A percentile compares a stretch with the other conserved stretches of the same genome.
These are phyloP conservation scores for Colletotrichum sp. DNA, from an alignment of 2,329 filamentous ascomycete species.

Conservation along the genomic window DNA sequence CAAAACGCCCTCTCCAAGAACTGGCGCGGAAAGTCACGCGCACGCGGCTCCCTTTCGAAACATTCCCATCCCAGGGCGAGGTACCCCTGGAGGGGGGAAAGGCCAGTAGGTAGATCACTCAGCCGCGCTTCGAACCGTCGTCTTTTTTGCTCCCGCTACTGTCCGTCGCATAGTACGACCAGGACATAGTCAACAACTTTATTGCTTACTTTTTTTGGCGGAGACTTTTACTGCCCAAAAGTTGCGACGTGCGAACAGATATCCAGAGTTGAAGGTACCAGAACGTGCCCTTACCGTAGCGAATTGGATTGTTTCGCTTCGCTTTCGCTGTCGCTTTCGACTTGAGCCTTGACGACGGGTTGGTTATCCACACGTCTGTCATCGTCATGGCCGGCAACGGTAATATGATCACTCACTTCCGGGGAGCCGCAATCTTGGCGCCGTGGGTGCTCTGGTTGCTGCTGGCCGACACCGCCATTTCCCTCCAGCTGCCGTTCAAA, in stretches of 20 bases:
- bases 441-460: constrained; percentile 61
- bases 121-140: not conserved
- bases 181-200: not conserved
- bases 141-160: not conserved
- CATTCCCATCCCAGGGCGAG: not conserved
- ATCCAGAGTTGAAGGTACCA: not conserved
- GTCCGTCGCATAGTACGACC: not conserved
- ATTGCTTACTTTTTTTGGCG: not conserved
- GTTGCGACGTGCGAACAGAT: not conserved
- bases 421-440: constrained; percentile 45
- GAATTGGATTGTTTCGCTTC: not conserved
- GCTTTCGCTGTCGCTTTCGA: constrained; percentile 6
- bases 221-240: not conserved
- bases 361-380: not conserved
- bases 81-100: not conserved
- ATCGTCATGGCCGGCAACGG: constrained; percentile 17
- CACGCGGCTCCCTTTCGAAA: constrained; percentile 20
- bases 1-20: not conserved
- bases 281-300: not conserved
- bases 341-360: not conserved
- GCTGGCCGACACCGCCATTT: constrained; percentile 55
- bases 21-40: not conserved
- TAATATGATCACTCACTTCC: constrained; percentile 38
- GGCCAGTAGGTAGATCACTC: not conserved
- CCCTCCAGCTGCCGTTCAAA: constrained; percentile 52